phyloP scores from a whole-genome alignment of 192 early-diverging fungal species.

The Umbelopsis sp. region DNA sequence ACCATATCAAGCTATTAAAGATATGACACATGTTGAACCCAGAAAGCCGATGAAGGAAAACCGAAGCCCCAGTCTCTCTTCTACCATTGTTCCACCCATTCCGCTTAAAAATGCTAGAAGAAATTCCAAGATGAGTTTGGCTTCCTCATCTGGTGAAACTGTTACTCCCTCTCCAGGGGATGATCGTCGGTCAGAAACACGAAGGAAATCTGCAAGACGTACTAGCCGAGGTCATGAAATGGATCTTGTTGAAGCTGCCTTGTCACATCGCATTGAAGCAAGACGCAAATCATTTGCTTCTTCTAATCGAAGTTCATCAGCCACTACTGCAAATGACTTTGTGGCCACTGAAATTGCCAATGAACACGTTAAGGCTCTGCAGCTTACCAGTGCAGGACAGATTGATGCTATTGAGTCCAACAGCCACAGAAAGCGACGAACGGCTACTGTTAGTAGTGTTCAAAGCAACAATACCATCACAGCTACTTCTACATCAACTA shows the following conservation, averaged over 20 bases:
- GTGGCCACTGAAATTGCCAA: slow-evolving; percentile 22
- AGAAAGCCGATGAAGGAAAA: slow-evolving; percentile 18
- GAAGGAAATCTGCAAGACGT: slow-evolving; percentile 3
- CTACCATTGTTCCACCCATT: neutral
- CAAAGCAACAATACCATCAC: too few species aligned
- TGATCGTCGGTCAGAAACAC: slow-evolving; percentile 10
- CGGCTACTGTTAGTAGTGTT: neutral
- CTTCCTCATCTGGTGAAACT: neutral
- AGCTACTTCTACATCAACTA: neutral
- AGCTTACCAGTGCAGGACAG: slow-evolving; percentile 8
- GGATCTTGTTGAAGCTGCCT: slow-evolving; percentile 34
- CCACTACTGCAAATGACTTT: slow-evolving; percentile 21
- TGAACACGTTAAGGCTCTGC: slow-evolving; percentile 34
- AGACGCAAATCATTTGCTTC: slow-evolving; percentile 19
- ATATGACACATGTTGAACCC: slow-evolving; percentile 23
- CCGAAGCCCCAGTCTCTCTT: neutral
- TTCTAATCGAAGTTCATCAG: neutral
- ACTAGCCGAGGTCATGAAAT: slow-evolving; percentile 14
- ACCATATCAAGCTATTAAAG: slow-evolving; percentile 24
- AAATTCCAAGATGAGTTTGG: neutral
- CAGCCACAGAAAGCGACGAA: neutral
- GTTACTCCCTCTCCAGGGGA: neutral
- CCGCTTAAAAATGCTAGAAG: neutral
- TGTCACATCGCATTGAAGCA: slow-evolving; percentile 29
- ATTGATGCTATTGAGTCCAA: slow-evolving; percentile 17